A percentile compares a stretch with the other conserved stretches of the same genome.
These are phyloP conservation scores for Coemansia sp. DNA, from an alignment of 192 early-diverging fungal species.

Conservation along the genomic window DNA sequence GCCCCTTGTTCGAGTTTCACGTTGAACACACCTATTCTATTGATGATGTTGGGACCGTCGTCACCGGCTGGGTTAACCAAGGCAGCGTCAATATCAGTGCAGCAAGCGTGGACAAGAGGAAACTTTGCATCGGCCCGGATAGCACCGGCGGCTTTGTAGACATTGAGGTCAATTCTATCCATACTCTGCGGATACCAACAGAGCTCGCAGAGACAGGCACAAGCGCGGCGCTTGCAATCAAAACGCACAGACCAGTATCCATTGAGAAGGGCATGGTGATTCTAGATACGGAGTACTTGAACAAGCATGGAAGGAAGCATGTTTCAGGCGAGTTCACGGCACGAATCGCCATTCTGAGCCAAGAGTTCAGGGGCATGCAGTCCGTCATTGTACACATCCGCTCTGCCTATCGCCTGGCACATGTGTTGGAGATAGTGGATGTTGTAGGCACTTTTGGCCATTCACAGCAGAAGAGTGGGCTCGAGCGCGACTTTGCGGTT, in stretches of 20 bases:
- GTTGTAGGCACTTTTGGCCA: neutral
- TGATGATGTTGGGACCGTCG: constrained; percentile 64
- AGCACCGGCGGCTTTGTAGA: constrained; percentile 65
- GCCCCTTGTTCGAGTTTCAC: constrained; percentile 66
- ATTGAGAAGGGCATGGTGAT: constrained; percentile 63
- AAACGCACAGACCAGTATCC: constrained; percentile 24
- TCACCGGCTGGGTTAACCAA: constrained; percentile 63
- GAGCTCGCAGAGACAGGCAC: constrained; percentile 70
- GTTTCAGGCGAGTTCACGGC: constrained; percentile 38
- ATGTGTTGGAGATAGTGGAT: constrained; percentile 23
- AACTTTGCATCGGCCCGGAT: constrained; percentile 68
- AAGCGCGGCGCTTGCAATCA: constrained; percentile 75
- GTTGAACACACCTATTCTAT: constrained; percentile 78
- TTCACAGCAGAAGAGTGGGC: neutral
- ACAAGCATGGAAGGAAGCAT: neutral
- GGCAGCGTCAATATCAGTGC: constrained; percentile 56
- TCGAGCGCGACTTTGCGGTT: neutral
- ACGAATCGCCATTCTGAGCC: constrained; percentile 24
- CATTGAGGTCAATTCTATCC: constrained; percentile 75
- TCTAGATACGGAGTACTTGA: constrained; percentile 33
- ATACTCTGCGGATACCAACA: constrained; percentile 78
- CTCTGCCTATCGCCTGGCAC: constrained; percentile 40
- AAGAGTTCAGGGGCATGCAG: constrained; percentile 17
- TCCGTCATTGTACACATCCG: constrained; percentile 44
- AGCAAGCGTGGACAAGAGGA: constrained; percentile 10